Conservation (phyloP, 2,329 filamentous ascomycete genomes). For the Alternaria triticimaculans region DNA sequence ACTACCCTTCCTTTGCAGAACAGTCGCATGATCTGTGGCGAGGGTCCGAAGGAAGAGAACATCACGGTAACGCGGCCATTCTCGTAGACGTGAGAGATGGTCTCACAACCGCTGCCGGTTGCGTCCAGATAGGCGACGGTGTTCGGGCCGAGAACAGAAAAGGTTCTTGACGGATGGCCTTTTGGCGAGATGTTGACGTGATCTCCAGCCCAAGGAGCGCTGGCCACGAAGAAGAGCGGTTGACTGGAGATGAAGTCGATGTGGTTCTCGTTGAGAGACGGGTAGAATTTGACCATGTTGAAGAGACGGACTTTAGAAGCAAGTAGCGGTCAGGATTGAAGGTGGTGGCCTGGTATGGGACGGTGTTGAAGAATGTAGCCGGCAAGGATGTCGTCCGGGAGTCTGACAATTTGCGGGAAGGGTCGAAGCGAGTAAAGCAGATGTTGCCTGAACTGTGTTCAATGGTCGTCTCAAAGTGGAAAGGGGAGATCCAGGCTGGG, state of each 20-base stretch:
- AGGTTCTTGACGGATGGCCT: conserved; percentile 68
- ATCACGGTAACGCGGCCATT: conserved; percentile 77
- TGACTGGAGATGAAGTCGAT: conserved; percentile 70
- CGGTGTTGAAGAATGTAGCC: not conserved
- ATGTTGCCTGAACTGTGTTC: not conserved
- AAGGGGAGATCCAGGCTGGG: not conserved
- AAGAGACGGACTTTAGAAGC: not conserved
- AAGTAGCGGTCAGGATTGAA: conserved; percentile 7
- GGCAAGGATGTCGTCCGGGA: not conserved
- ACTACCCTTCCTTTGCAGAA: conserved; percentile 67
- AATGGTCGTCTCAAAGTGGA: not conserved
- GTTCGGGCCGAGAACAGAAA: conserved; percentile 65
- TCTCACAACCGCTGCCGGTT: conserved; percentile 78
- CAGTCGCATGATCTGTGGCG: conserved; percentile 68
- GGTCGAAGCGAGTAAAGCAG: not conserved
- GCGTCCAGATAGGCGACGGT: conserved; percentile 74
- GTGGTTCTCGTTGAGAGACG: conserved; percentile 62
- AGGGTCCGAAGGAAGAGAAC: conserved; percentile 70
- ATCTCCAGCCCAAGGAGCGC: conserved; percentile 69
- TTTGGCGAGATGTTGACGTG: conserved; percentile 83
- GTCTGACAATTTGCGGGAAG: not conserved
- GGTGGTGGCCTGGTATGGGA: not conserved
- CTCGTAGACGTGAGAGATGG: conserved; percentile 76
- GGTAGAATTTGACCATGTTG: conserved; percentile 66
- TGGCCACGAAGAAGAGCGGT: conserved; percentile 77